Evolutionary conservation across 108 stramenopile genomes (phyloP), one percentile per base, ranked within the genome.

Genomic region (Cyclostephanos tholiformis): DNA sequence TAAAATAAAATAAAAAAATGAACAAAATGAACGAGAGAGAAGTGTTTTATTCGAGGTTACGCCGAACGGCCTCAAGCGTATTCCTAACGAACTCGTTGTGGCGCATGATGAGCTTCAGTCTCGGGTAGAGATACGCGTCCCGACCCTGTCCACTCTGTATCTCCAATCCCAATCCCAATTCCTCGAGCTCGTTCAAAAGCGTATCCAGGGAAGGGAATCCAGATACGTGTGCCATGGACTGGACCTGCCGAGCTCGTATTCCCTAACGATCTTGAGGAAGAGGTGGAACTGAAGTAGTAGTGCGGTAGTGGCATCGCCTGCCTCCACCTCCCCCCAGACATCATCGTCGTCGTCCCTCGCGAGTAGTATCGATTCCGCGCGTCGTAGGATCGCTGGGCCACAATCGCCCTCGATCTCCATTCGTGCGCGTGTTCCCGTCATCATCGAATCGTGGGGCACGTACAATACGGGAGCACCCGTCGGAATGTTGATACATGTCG

Each of bases 11-110:
- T 29, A 72, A 32, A 29, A 61, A 32, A 26, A 65, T 41, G 48
- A 23, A n/a, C n/a, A n/a, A n/a, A n/a, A n/a, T n/a, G n/a, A n/a
- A n/a, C n/a, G n/a, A n/a, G n/a, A n/a, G n/a, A n/a, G n/a, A 57
- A 29, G 4, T 32, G 32, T 32, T 2, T 32, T 32, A 49, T 72
- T 85, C 82, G 29, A 80, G 63, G 46, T 65, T 48, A 11, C 60
- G 51, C 38, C 53, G 62, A 41, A 84, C 81, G 67, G 59, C 71
- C 56, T 71, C 43, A 68, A 87, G 82, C 2, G 80, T 79, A 4
- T 50, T 14, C 39, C 39, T 58, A 22, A 87, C 49, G 41, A 84
- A 84, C 29, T 82, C 77, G 70, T 84, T 84, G 67, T 87, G 86
- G 30, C 59, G 49, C 26, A 43, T 56, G 63, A 87, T 74, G 67